A percentile compares a stretch with the other conserved stretches of the same genome.
Conservation (phyloP, 169 alveolate genomes). For the Fabrea salina region DNA sequence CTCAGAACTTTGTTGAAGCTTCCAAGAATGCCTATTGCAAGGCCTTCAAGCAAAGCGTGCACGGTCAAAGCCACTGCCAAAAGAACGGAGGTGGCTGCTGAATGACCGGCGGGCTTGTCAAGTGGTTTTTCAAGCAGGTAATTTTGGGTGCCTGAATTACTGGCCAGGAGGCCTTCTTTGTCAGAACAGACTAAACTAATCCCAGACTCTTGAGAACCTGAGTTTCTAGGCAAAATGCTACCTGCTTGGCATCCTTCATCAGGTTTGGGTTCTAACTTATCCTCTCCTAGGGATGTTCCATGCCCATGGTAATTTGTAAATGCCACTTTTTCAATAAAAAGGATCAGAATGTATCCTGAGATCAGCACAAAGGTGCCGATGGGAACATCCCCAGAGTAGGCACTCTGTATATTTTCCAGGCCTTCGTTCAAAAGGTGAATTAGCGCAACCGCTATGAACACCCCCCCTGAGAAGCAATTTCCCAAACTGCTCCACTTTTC, state of each 20-base stretch:
- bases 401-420: background rate
- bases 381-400: background rate
- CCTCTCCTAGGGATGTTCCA: no score
- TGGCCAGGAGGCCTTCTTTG: no score
- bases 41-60: conserved; percentile 22
- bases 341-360: conserved; percentile 14
- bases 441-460: background rate
- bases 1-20: background rate
- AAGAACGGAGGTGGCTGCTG: no score
- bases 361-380: background rate
- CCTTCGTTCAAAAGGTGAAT: background rate
- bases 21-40: conserved; percentile 6
- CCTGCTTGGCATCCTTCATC: no score
- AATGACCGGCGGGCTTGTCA: no score
- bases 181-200: no score
- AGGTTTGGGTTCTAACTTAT: no score
- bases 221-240: no score
- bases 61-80: conserved; percentile 6
- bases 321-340: background rate
- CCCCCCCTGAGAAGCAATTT: background rate
- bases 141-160: no score
- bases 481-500: background rate
- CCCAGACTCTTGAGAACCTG: no score
- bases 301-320: background rate
- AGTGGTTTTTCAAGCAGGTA: no score